Percentiles rank a stretch among this genome's conserved stretches.
phyloP scores from a whole-genome alignment of 2,329 filamentous ascomycete genomes.

The Coniochaeta pulveracea region DNA sequence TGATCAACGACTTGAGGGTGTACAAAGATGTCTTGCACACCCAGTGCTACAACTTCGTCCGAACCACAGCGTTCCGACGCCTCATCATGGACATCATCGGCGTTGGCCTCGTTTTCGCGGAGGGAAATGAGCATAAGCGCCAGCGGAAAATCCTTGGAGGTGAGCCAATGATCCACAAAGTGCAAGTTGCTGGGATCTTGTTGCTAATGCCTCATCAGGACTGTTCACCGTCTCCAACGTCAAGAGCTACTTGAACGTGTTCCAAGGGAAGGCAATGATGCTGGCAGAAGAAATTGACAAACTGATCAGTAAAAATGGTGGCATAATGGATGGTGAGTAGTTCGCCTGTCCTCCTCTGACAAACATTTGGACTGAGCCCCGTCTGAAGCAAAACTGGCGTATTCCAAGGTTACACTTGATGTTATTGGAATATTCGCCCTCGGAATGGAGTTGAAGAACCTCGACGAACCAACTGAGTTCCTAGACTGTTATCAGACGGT shows the following conservation, averaged over 20 bases:
- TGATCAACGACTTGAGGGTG: slow-evolving; percentile 23
- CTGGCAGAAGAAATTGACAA: slow-evolving; percentile 18
- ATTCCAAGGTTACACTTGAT: slow-evolving; percentile 21
- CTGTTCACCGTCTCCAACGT: slow-evolving; percentile 24
- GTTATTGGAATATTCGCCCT: slow-evolving; percentile 21
- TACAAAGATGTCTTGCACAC: slow-evolving; percentile 25
- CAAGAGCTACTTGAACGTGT: slow-evolving; percentile 23
- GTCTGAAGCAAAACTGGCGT: slow-evolving; percentile 14
- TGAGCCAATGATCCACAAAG: slow-evolving; percentile 9
- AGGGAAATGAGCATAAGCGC: slow-evolving; percentile 21
- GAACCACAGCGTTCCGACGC: slow-evolving; percentile 20
- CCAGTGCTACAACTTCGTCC: slow-evolving; percentile 25
- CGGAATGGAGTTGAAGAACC: slow-evolving; percentile 19
- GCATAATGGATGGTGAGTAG: slow-evolving; percentile 16
- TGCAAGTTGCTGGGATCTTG: too few relatives aligned
- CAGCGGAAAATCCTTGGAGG: slow-evolving; percentile 21
- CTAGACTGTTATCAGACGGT: slow-evolving; percentile 18
- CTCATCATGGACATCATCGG: slow-evolving; percentile 24
- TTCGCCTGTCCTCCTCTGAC: background rate
- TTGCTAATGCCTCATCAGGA: too few relatives aligned
- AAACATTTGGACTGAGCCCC: background rate
- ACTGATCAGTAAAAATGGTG: slow-evolving; percentile 12
- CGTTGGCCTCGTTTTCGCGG: slow-evolving; percentile 22
- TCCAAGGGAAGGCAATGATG: slow-evolving; percentile 19
- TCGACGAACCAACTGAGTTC: slow-evolving; percentile 15